Percentiles rank a stretch among this genome's conserved stretches.
phyloP scores from a whole-genome alignment of 768 basidiomycete genomes.

The Pleurotus giganteus region DNA sequence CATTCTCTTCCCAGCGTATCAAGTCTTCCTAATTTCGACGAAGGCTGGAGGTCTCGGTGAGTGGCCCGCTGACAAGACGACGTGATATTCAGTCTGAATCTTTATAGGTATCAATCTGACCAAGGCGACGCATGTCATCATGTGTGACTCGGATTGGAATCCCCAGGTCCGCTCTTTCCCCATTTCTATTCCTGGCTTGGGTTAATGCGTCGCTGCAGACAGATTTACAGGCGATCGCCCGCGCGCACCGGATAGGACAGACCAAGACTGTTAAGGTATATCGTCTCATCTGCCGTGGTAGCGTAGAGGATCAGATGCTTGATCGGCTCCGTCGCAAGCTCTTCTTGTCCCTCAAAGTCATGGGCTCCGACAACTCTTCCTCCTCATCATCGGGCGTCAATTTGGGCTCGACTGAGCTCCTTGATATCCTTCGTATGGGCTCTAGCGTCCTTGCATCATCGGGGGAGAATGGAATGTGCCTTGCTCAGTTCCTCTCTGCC shows the following conservation, averaged over 20 bases:
- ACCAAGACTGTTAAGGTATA: conserved; percentile 72
- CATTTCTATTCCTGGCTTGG: background rate
- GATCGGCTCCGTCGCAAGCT: conserved; percentile 70
- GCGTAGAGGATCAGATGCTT: conserved; percentile 77
- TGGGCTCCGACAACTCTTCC: conserved; percentile 36
- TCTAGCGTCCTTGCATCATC: conserved; percentile 48
- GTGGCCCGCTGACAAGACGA: conserved; percentile 21
- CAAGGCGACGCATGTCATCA: conserved; percentile 76
- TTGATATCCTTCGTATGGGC: conserved; percentile 56
- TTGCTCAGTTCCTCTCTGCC: conserved; percentile 43
- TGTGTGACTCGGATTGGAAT: conserved; percentile 74
- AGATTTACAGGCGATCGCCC: conserved; percentile 82
- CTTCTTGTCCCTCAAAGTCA: conserved; percentile 62
- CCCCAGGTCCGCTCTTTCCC: conserved; percentile 25
- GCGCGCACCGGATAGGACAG: conserved; percentile 81
- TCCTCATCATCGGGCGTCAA: conserved; percentile 19
- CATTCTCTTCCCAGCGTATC: conserved; percentile 39
- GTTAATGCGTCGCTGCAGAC: conserved; percentile 41
- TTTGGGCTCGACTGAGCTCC: conserved; percentile 43
- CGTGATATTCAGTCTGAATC: conserved; percentile 19
- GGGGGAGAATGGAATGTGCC: conserved; percentile 27
- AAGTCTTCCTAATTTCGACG: conserved; percentile 70
- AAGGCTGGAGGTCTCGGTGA: conserved; percentile 69
- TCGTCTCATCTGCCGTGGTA: conserved; percentile 64
- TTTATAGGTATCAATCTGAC: conserved; percentile 75